Percentiles rank a stretch among this genome's conserved stretches.
phyloP scores from a whole-genome alignment of 331 rosid species.

The Quercus phellos region DNA sequence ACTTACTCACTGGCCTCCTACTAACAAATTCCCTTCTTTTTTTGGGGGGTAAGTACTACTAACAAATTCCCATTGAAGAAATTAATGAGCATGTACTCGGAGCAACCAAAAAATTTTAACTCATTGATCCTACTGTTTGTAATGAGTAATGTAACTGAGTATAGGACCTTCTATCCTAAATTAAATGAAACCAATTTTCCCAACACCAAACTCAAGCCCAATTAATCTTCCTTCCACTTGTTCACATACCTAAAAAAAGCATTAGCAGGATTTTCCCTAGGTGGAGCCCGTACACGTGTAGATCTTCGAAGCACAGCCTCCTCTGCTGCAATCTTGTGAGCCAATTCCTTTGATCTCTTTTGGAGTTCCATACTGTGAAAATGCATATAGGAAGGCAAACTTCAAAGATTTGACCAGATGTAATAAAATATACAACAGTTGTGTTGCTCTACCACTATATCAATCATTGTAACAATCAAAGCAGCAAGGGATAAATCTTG shows the following conservation, averaged over 20 bases:
- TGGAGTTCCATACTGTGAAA: conserved; percentile 58
- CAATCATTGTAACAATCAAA: neutral
- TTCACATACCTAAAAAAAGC: conserved; percentile 79
- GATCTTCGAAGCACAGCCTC: conserved; percentile 89
- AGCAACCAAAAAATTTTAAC: conserved; percentile 2
- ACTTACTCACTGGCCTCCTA: neutral
- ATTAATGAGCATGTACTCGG: neutral
- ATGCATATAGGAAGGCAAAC: neutral
- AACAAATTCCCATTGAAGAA: neutral
- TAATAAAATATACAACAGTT: neutral
- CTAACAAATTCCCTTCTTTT: neutral
- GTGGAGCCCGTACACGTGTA: conserved; percentile 92
- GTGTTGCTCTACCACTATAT: neutral
- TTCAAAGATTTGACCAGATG: neutral
- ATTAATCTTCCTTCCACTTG: conserved; percentile 81
- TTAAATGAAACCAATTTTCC: neutral
- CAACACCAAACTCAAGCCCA: neutral
- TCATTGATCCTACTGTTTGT: neutral
- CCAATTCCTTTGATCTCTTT: conserved; percentile 63
- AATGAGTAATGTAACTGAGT: neutral
- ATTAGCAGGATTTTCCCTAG: conserved; percentile 69
- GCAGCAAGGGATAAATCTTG: neutral
- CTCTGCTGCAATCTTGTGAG: conserved; percentile 51
- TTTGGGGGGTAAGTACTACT: neutral
- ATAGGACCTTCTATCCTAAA: neutral